phyloP scores from a whole-genome alignment of 192 early-diverging fungal genomes.

The Spizellomyces sp. region DNA sequence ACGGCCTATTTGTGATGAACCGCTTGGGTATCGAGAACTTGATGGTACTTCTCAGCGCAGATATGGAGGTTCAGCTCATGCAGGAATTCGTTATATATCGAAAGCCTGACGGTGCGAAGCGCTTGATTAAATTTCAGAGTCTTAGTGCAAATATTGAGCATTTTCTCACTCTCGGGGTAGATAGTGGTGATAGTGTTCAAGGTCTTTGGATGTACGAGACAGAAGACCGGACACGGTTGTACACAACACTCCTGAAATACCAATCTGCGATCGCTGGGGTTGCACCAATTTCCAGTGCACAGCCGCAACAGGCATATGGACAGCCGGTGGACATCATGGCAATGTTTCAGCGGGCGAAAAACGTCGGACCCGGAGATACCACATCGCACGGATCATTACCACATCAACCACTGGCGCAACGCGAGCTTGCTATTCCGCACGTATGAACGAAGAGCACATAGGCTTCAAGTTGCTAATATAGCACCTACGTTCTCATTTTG shows the following conservation, averaged over 20 bases:
- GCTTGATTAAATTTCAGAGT: not conserved
- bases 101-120: constrained; percentile 57
- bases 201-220: constrained; percentile 82
- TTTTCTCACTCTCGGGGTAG: not conserved
- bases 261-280: not conserved
- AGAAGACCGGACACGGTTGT: constrained; percentile 66
- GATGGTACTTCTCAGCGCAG: constrained; percentile 62
- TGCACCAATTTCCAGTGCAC: not conserved
- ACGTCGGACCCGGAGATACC: constrained; percentile 1
- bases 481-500: too few species aligned
- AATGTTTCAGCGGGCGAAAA: constrained; percentile 27
- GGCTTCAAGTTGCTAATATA: too few species aligned
- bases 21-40: constrained; percentile 83
- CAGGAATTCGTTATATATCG: constrained; percentile 88
- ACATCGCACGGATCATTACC: not conserved
- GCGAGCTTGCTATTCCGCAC: too few species aligned
- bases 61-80: constrained; percentile 78
- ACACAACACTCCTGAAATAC: constrained; percentile 34
- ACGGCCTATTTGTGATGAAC: constrained; percentile 88
- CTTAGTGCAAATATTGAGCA: not conserved
- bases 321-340: constrained; percentile 35
- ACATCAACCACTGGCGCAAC: too few species aligned
- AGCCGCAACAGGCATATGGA: constrained; percentile 18
- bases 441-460: too few species aligned
- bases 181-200: constrained; percentile 55